Conservation (phyloP, 164 flowering plant species). For the Berberis thunbergii region DNA sequence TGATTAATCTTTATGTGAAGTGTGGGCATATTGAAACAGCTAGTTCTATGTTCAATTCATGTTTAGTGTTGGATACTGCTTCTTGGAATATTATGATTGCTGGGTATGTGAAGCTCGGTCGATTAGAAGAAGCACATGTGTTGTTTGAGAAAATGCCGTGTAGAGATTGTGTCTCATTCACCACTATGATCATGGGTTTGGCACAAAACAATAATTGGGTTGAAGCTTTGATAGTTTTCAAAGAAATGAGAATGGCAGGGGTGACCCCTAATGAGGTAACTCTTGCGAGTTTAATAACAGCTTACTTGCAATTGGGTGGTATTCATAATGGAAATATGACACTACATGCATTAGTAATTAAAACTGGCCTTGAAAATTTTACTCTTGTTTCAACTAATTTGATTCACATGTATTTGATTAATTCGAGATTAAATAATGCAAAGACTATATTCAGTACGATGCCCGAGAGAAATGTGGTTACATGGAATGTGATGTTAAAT, state of each 20-base stretch:
- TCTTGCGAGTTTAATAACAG: constrained; percentile 49
- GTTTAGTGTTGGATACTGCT: constrained; percentile 32
- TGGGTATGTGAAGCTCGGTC: constrained; percentile 52
- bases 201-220: constrained; percentile 27
- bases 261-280: constrained; percentile 61
- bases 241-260: constrained; percentile 43
- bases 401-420: constrained; percentile 48
- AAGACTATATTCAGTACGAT: constrained; percentile 48
- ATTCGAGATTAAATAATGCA: constrained; percentile 41
- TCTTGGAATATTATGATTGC: constrained; percentile 64
- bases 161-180: constrained; percentile 58
- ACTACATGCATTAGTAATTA: constrained; percentile 43
- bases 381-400: constrained; percentile 69
- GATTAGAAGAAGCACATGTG: constrained; percentile 36
- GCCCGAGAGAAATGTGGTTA: constrained; percentile 47
- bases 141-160: constrained; percentile 68
- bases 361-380: constrained; percentile 32
- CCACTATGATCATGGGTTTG: constrained; percentile 78
- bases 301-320: constrained; percentile 37
- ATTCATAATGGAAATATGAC: constrained; percentile 22
- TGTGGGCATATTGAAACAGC: constrained; percentile 41
- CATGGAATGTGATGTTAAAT: constrained; percentile 93
- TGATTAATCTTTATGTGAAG: constrained; percentile 65
- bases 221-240: constrained; percentile 48
- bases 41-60: constrained; percentile 30